Evolutionary conservation across 2,329 filamentous ascomycete genomes (phyloP), one percentile per base, ranked within the genome.

Genomic region (Colletotrichum shisoi): DNA sequence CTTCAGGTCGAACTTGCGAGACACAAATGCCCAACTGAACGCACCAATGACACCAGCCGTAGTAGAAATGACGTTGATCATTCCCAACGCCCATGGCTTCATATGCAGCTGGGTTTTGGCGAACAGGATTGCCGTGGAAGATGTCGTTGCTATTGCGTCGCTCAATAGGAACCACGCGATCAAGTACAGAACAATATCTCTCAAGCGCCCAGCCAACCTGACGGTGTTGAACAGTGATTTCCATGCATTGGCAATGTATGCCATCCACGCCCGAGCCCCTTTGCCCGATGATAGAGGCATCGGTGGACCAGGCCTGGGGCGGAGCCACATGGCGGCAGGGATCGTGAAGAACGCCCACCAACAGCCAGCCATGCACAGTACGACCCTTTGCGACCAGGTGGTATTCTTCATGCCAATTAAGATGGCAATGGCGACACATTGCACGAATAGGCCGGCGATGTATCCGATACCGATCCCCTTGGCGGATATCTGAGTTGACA

Each of bases 281-380:
- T 72, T 77, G n/a, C 74, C 78, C 13, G 76, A 72, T 2, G 71
- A 44, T 27, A 78, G 75, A 2, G 84, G 83, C 9, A 97, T 79
- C 0, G 94, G 93, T 34, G 95, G 95, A 0, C 95, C 95, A 1
- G 95, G 95, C 58, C 95, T 87, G 4, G 94, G 89, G 46, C 94
- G 89, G 37, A 99, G 83, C 91, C 93, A 97, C 72, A 96, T 78
- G 2, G 92, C 92, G 0, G 93, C 89, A 0, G 95, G 95, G 62
- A 98, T 88, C 3, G 92, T 96, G 76, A 99, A 98, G 40, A 91
- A 40, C 44, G 94, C 88, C 95, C 95, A 99, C 95, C 95, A 99
- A 34, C 88, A 77, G 40, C 95, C 95, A 60, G 98, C 89, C 64
- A 94, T 80, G 76, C 96, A 93, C 11, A 99, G 84, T 0, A 95